These are phyloP conservation scores for Wallacemonas sp. DNA, from an alignment of 208 protist genomes.

Conservation along the genomic window DNA sequence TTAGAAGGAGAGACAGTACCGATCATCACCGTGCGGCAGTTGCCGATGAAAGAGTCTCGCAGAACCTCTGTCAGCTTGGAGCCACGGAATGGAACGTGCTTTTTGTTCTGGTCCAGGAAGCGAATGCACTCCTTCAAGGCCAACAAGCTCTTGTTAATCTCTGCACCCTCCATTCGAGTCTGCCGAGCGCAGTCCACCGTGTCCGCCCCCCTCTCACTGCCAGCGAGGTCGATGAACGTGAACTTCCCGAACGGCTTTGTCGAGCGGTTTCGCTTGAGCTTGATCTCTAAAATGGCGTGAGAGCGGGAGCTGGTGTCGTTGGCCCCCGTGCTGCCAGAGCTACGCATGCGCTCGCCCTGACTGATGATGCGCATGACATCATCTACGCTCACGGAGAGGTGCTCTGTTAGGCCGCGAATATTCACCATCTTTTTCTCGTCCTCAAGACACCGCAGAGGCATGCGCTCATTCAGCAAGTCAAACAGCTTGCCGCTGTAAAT, in stretches of 20 bases:
- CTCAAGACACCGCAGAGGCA: slow-evolving; percentile 59
- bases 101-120: slow-evolving; percentile 66
- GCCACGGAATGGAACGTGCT: slow-evolving; percentile 92
- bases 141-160: slow-evolving; percentile 90
- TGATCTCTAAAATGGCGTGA: slow-evolving; percentile 94
- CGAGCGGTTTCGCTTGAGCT: slow-evolving; percentile 30
- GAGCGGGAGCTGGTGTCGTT: slow-evolving; percentile 94
- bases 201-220: slow-evolving; percentile 88
- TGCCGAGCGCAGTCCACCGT: slow-evolving; percentile 78
- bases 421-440: slow-evolving; percentile 65
- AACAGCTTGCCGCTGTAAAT: slow-evolving; percentile 85
- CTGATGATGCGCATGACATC: slow-evolving; percentile 79
- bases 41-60: slow-evolving; percentile 83
- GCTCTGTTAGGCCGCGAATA: slow-evolving; percentile 69
- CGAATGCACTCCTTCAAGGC: slow-evolving; percentile 90
- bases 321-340: slow-evolving; percentile 90
- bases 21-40: slow-evolving; percentile 94
- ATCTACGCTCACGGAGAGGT: slow-evolving; percentile 40
- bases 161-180: slow-evolving; percentile 82
- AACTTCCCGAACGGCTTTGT: slow-evolving; percentile 60
- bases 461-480: slow-evolving; percentile 71
- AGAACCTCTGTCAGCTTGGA: slow-evolving; percentile 94
- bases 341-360: slow-evolving; percentile 74
- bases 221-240: slow-evolving; percentile 93
- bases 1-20: slow-evolving; percentile 85